A percentile compares a stretch with the other conserved stretches of the same genome.
phyloP scores from a whole-genome alignment of 345 rosid genomes.

The Toxicodendron radicans region DNA sequence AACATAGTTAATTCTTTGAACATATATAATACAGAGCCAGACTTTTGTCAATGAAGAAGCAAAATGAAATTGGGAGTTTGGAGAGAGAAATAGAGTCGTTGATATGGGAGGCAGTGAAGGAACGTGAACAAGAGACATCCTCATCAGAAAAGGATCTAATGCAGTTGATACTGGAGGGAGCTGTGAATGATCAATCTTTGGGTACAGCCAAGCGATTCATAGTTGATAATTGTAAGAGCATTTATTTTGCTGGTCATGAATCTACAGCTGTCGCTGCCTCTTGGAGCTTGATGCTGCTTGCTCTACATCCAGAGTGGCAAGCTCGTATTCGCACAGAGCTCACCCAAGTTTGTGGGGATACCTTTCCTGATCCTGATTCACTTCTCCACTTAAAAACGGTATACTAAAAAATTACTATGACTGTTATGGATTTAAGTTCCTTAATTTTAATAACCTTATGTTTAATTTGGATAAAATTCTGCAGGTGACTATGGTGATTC shows the following conservation, averaged over 20 bases:
- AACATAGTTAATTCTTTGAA: background rate
- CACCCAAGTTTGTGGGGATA: conserved; percentile 38
- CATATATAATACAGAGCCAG: conserved; percentile 22
- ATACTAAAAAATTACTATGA: background rate
- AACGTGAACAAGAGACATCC: conserved; percentile 37
- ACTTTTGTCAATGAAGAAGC: conserved; percentile 39
- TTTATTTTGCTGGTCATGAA: conserved; percentile 85
- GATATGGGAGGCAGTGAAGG: conserved; percentile 73
- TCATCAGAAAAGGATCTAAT: conserved; percentile 56
- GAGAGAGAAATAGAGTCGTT: conserved; percentile 61
- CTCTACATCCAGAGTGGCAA: conserved; percentile 79
- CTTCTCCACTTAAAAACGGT: conserved; percentile 56
- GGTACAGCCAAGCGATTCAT: conserved; percentile 54
- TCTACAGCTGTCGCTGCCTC: conserved; percentile 73
- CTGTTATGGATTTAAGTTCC: no score
- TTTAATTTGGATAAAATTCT: background rate
- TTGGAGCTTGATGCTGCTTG: conserved; percentile 87
- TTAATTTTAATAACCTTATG: background rate
- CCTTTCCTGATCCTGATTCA: conserved; percentile 46
- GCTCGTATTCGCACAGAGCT: conserved; percentile 54
- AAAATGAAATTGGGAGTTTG: conserved; percentile 38
- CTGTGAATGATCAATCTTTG: conserved; percentile 32
- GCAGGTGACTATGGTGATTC: conserved; percentile 66
- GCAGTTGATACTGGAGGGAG: conserved; percentile 70
- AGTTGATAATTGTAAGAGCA: conserved; percentile 82